A percentile compares a stretch with the other conserved stretches of the same genome.
Evolutionary conservation across 1,139 yeast genomes (phyloP).

Genomic region (Yamadazyma friedrichii): DNA sequence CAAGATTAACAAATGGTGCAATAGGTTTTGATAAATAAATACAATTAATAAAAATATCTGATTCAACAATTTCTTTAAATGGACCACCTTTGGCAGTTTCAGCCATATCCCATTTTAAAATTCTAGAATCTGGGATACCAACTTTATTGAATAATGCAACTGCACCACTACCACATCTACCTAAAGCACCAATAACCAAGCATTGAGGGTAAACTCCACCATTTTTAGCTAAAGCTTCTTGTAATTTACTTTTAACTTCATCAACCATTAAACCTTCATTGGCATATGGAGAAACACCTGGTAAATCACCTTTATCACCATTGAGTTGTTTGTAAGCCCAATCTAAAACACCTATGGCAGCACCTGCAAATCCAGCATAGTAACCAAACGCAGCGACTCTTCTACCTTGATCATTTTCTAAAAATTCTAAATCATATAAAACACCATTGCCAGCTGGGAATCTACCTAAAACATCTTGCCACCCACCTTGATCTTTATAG

Average conservation of each 20-base stretch:
- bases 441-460: conserved; percentile 91
- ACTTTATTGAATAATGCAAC: conserved; percentile 74
- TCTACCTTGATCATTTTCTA: conserved; percentile 92
- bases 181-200: conserved; percentile 93
- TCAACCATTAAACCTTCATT: conserved; percentile 71
- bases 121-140: conserved; percentile 84
- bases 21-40: conserved; percentile 91
- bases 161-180: conserved; percentile 99
- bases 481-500: conserved; percentile 95
- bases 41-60: conserved; percentile 92
- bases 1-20: conserved; percentile 81
- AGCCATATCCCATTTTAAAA: conserved; percentile 92
- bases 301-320: conserved; percentile 59
- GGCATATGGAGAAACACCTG: conserved; percentile 78
- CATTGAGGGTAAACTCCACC: conserved; percentile 75
- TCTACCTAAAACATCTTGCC: conserved; percentile 86
- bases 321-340: conserved; percentile 91
- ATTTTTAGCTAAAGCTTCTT: conserved; percentile 55
- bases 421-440: conserved; percentile 88
- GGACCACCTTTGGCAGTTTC: conserved; percentile 98
- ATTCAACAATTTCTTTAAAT: conserved; percentile 81
- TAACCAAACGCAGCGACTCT: conserved; percentile 99
- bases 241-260: conserved; percentile 64
- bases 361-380: conserved; percentile 99
- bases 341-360: conserved; percentile 90